Conservation (phyloP, 2,329 filamentous ascomycete genomes). For the Didymella pinodella region DNA sequence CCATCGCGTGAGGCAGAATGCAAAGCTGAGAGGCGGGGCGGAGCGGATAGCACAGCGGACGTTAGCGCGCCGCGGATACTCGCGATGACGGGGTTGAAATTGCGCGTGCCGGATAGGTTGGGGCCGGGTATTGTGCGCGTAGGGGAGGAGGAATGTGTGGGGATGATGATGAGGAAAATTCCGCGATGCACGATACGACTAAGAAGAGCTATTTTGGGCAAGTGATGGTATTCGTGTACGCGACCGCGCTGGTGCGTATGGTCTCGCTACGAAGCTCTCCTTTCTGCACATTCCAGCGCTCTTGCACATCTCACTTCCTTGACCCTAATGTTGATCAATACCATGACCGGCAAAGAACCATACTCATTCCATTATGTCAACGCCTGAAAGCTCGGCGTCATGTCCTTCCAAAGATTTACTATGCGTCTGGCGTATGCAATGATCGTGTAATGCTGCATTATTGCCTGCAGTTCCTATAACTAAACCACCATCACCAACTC, state of each 20-base stretch:
- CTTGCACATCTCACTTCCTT: too few species aligned
- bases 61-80: slow-evolving; percentile 10
- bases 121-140: slow-evolving; percentile 6
- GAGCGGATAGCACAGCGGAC: slow-evolving; percentile 10
- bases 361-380: too few species aligned
- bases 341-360: too few species aligned
- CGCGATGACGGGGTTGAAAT: background rate
- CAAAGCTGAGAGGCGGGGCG: background rate
- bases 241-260: background rate
- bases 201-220: background rate
- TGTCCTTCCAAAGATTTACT: too few species aligned
- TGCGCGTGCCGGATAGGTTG: slow-evolving; percentile 6
- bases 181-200: background rate
- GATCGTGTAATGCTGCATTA: too few species aligned
- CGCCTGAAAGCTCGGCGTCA: too few species aligned
- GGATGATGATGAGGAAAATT: background rate
- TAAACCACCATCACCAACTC: too few species aligned
- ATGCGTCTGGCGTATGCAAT: too few species aligned
- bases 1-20: background rate
- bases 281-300: too few species aligned
- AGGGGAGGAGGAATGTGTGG: background rate
- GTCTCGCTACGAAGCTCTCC: background rate
- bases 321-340: too few species aligned
- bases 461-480: too few species aligned
- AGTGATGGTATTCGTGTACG: background rate